Base-by-base conservation (phyloP, 1,284 basidiomycete genomes). In the Calocybe gambosa region DNA sequence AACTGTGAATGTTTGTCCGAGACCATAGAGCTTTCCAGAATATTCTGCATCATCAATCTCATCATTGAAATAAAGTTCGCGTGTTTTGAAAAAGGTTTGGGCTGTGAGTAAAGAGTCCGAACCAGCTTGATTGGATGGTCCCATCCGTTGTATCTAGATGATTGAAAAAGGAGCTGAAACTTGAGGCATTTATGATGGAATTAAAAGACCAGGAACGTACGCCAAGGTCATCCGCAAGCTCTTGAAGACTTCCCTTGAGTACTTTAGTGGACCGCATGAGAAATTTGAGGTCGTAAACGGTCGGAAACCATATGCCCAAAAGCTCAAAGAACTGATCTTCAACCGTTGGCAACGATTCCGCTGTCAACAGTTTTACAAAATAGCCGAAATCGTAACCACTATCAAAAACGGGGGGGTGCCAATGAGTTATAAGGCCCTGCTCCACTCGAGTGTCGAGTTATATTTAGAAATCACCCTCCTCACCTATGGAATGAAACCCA, bases 331-430 rank as follows among this genome's bases (percentile, higher is more conserved):
- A 99, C 15, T 82, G 80, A 53, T 89, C 83, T 69, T 99, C 96
- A 19, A 84, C 83, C 21, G 85, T 80, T 2, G 96, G 96, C 51
- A 99, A 69, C 36, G 92, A 89, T 58, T 85, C 75, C 54, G 82
- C 87, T 0, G 94, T 97, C 41, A 99, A 78, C 42, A 98, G 79
- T 65, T 96, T 96, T 66, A 99, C 84, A 57, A 99, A 87, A 65
- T 99, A 99, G 16, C 96, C 95, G 70, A 99, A 99, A 67, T 99
- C 95, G 68, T 99, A 99, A 25, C 95, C 96, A 63, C 94, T 97
- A 63, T 43, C 39, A 29, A 46, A 23, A 39, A 13, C 6, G 26
- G 38, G 36, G 23, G 21, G n/a, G 20, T 10, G 18, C 25, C 23
- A 23, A 5, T 28, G 15, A 31, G 35, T 39, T 23, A 33, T 36